Percentiles rank a stretch among this genome's conserved stretches.
Evolutionary conservation across 108 stramenopile species (phyloP).

Genomic region (Cyclostephanos invisitatus): DNA sequence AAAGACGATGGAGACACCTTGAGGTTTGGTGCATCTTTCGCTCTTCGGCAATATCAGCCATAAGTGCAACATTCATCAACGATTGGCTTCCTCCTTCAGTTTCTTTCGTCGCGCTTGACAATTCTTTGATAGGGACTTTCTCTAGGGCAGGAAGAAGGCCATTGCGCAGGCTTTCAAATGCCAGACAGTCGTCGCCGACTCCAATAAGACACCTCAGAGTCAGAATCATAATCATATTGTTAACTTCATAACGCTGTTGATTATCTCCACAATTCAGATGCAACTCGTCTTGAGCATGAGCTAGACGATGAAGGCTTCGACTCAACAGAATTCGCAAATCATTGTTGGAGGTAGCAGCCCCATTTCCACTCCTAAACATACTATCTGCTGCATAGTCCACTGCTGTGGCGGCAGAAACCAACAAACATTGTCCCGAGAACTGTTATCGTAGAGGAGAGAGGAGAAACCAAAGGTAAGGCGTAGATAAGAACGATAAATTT

Average conservation of each 20-base stretch:
- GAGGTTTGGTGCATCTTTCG: slow-evolving; percentile 28
- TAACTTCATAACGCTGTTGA: slow-evolving; percentile 17
- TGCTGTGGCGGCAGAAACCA: slow-evolving; percentile 43
- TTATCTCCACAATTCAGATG: slow-evolving; percentile 34
- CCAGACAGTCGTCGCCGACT: slow-evolving; percentile 40
- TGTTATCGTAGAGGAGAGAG: background rate
- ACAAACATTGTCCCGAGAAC: slow-evolving; percentile 47
- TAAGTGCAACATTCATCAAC: slow-evolving; percentile 23
- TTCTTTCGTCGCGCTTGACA: background rate
- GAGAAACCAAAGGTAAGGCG: background rate
- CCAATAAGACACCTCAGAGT: slow-evolving; percentile 43
- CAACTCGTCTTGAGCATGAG: slow-evolving; percentile 43
- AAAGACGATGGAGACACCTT: slow-evolving; percentile 17
- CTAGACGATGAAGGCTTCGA: slow-evolving; percentile 33
- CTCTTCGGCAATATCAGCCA: slow-evolving; percentile 26
- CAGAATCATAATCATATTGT: slow-evolving; percentile 32
- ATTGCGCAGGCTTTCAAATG: slow-evolving; percentile 12
- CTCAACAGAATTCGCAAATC: slow-evolving; percentile 18
- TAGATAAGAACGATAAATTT: background rate
- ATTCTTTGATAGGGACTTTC: slow-evolving; percentile 16
- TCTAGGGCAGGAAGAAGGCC: slow-evolving; percentile 16
- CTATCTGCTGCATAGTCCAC: slow-evolving; percentile 26
- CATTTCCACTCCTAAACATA: background rate
- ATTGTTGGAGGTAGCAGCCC: background rate
- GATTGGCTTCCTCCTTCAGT: slow-evolving; percentile 6